Conservation (phyloP, 129 eudicot species). For the Solidago caesia region DNA sequence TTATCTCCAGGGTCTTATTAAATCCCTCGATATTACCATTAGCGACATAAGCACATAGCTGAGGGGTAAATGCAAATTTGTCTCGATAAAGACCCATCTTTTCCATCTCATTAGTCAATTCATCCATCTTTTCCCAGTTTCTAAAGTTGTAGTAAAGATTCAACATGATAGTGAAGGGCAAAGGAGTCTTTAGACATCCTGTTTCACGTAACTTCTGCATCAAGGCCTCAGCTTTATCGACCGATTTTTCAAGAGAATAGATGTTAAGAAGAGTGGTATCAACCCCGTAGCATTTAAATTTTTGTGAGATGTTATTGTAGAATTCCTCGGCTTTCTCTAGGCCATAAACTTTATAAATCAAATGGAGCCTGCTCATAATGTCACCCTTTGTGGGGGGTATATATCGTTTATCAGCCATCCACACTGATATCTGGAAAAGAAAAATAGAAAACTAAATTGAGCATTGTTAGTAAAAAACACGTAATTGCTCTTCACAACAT, state of each 20-base stretch:
- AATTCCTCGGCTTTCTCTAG: constrained; percentile 51
- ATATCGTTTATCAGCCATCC: constrained; percentile 65
- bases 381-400: constrained; percentile 32
- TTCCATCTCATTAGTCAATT: constrained; percentile 47
- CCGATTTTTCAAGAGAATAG: constrained; percentile 35
- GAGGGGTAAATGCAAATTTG: constrained; percentile 22
- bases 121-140: constrained; percentile 40
- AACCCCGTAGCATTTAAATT: constrained; percentile 25
- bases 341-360: constrained; percentile 47
- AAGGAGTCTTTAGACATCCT: constrained; percentile 24
- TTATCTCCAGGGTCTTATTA: constrained; percentile 30
- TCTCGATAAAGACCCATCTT: constrained; percentile 37
- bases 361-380: constrained; percentile 33
- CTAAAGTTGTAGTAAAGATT: constrained; percentile 41
- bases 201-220: constrained; percentile 41
- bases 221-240: constrained; percentile 50
- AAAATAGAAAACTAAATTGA: neutral
- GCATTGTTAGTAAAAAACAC: neutral
- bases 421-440: constrained; percentile 48
- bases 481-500: neutral
- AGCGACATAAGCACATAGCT: constrained; percentile 44
- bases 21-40: constrained; percentile 45
- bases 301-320: constrained; percentile 40
- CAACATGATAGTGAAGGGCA: constrained; percentile 40
- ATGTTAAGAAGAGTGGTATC: constrained; percentile 55